A percentile compares a stretch with the other conserved stretches of the same genome.
Evolutionary conservation across 2,329 filamentous ascomycete genomes (phyloP).

Genomic region (Tolypocladium ophioglossoides): DNA sequence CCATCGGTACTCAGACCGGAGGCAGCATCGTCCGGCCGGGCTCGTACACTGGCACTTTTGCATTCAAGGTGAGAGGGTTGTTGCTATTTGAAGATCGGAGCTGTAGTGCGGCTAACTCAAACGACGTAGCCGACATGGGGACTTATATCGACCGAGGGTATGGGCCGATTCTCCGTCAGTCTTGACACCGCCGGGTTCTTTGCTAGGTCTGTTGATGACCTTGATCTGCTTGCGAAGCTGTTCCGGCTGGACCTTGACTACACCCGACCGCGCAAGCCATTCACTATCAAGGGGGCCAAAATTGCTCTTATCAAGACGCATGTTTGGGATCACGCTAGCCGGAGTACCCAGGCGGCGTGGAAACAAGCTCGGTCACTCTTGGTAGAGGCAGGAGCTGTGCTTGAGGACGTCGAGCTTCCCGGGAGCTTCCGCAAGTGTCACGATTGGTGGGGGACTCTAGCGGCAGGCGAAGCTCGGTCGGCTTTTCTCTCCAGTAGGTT

Average conservation of each 20-base stretch:
- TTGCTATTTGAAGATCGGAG: no score
- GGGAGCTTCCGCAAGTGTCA: constrained; percentile 35
- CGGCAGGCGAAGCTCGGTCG: constrained; percentile 4
- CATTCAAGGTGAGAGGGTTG: constrained; percentile 33
- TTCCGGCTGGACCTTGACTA: constrained; percentile 45
- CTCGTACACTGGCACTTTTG: constrained; percentile 55
- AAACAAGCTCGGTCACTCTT: constrained; percentile 28
- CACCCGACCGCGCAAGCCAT: neutral
- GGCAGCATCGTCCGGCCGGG: constrained; percentile 54
- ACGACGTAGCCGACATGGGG: constrained; percentile 45
- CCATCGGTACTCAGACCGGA: constrained; percentile 55
- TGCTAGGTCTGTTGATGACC: constrained; percentile 44
- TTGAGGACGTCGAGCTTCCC: constrained; percentile 46
- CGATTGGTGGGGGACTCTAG: constrained; percentile 28
- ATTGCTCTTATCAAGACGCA: constrained; percentile 45
- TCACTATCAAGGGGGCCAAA: constrained; percentile 33
- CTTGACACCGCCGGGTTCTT: constrained; percentile 55
- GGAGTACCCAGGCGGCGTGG: constrained; percentile 32
- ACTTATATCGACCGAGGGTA: constrained; percentile 49
- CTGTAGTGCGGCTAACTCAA: neutral
- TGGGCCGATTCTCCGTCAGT: constrained; percentile 45
- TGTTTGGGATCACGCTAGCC: constrained; percentile 37
- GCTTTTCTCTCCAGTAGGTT: constrained; percentile 8
- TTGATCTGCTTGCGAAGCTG: constrained; percentile 42
- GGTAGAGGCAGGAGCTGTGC: constrained; percentile 34